A percentile compares a stretch with the other conserved stretches of the same genome.
Evolutionary conservation across 2,329 filamentous ascomycete species (phyloP).

Genomic region (Proliferodiscus dingleyae): DNA sequence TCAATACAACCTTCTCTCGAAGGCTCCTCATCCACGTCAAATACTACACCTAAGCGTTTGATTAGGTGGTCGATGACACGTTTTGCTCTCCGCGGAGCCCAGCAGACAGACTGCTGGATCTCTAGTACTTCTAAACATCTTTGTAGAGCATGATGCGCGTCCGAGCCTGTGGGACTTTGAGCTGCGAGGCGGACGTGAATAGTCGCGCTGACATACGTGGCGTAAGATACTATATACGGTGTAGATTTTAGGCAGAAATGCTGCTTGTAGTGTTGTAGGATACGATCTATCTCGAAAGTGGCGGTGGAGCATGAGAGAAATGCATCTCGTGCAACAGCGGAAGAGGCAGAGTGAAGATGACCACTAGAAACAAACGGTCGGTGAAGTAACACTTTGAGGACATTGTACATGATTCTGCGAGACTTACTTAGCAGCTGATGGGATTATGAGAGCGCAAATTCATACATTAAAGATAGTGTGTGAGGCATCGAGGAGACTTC

Average conservation of each 20-base stretch:
- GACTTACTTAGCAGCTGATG: neutral
- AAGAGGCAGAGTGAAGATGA: slow-evolving; percentile 40
- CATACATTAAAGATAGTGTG: slow-evolving; percentile 35
- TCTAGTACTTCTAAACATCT: slow-evolving; percentile 9
- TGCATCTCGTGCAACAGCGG: slow-evolving; percentile 39
- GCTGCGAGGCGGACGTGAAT: slow-evolving; percentile 16
- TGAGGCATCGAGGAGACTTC: slow-evolving; percentile 37
- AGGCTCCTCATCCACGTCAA: neutral
- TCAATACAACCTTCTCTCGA: neutral
- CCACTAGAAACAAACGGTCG: slow-evolving; percentile 48
- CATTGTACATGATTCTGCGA: slow-evolving; percentile 41
- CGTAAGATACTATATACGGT: slow-evolving; percentile 51
- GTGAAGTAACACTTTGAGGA: slow-evolving; percentile 48
- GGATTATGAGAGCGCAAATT: neutral
- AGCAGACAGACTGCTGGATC: slow-evolving; percentile 4
- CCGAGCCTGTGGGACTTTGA: slow-evolving; percentile 7
- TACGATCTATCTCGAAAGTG: slow-evolving; percentile 39
- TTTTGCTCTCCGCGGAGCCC: slow-evolving; percentile 9
- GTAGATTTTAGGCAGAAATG: slow-evolving; percentile 42
- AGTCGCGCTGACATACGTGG: slow-evolving; percentile 39
- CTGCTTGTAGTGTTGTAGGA: slow-evolving; percentile 41
- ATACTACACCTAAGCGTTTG: slow-evolving; percentile 4
- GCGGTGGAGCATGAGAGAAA: slow-evolving; percentile 39
- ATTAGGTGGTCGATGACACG: slow-evolving; percentile 4
- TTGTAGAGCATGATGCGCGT: slow-evolving; percentile 4